phyloP scores from a whole-genome alignment of 2,329 filamentous ascomycete genomes.

The Aspergillus pseudonomiae region DNA sequence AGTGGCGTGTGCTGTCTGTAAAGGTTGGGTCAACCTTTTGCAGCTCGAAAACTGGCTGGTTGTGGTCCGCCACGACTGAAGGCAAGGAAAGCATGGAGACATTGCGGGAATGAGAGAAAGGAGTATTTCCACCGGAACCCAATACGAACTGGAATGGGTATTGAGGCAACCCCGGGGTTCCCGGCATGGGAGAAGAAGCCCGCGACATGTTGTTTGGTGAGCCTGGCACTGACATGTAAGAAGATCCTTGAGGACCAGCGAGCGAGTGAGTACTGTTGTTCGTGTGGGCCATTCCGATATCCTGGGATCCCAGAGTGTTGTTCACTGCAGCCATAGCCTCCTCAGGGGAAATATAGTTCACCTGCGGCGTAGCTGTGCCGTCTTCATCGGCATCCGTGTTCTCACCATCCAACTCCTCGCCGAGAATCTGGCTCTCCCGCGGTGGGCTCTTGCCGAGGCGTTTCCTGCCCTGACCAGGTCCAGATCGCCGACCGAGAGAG shows the following conservation, averaged over 20 bases:
- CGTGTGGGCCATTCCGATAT: background rate
- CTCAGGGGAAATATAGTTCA: conserved; percentile 11
- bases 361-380: background rate
- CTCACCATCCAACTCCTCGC: conserved; percentile 26
- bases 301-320: conserved; percentile 3
- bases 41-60: conserved; percentile 57
- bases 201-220: conserved; percentile 9
- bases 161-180: background rate
- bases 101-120: conserved; percentile 37
- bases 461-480: conserved; percentile 37
- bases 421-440: background rate
- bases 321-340: conserved; percentile 13
- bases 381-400: conserved; percentile 11
- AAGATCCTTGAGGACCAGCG: background rate
- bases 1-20: conserved; percentile 65
- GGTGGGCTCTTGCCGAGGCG: background rate
- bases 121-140: background rate
- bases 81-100: conserved; percentile 58
- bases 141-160: background rate
- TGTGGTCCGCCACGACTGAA: conserved; percentile 62
- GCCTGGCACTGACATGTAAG: conserved; percentile 1
- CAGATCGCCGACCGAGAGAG: conserved; percentile 44
- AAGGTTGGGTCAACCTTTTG: conserved; percentile 71
- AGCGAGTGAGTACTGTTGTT: conserved; percentile 7
- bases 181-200: conserved; percentile 1